A percentile compares a stretch with the other conserved stretches of the same genome.
These are phyloP conservation scores for Nitzschia sp. DNA, from an alignment of 108 stramenopile species.

Conservation along the genomic window DNA sequence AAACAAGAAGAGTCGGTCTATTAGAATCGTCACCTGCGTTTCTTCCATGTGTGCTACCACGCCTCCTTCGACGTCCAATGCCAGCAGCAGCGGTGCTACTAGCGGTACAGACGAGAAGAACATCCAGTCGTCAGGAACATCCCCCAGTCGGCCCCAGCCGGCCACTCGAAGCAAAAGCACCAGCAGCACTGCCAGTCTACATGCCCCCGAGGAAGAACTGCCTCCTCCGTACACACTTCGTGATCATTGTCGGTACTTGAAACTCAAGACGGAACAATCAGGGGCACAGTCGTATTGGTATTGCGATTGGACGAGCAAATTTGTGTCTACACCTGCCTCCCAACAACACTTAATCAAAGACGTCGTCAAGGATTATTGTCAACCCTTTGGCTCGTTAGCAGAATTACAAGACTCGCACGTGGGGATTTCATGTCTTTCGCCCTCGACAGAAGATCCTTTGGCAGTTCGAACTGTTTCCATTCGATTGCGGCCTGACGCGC, in stretches of 20 bases:
- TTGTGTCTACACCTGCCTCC: constrained; percentile 9
- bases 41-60: too few relatives aligned
- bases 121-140: too few relatives aligned
- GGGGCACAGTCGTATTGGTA: constrained; percentile 23
- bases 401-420: constrained; percentile 23
- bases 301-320: constrained; percentile 32
- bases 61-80: too few relatives aligned
- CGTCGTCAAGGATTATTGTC: constrained; percentile 37
- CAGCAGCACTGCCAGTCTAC: background rate
- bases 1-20: too few relatives aligned
- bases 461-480: constrained; percentile 31
- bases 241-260: constrained; percentile 6
- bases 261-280: constrained; percentile 5
- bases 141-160: too few relatives aligned
- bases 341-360: constrained; percentile 21
- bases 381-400: constrained; percentile 16
- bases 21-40: too few relatives aligned
- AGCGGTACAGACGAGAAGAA: too few relatives aligned
- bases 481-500: constrained; percentile 29
- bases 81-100: too few relatives aligned
- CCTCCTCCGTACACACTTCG: constrained; percentile 10
- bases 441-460: constrained; percentile 21
- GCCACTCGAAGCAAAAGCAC: too few relatives aligned
- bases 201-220: background rate
- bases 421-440: constrained; percentile 14